These are phyloP conservation scores for Tylopilus vinaceipallidus DNA, from an alignment of 768 basidiomycete species.

Conservation along the genomic window DNA sequence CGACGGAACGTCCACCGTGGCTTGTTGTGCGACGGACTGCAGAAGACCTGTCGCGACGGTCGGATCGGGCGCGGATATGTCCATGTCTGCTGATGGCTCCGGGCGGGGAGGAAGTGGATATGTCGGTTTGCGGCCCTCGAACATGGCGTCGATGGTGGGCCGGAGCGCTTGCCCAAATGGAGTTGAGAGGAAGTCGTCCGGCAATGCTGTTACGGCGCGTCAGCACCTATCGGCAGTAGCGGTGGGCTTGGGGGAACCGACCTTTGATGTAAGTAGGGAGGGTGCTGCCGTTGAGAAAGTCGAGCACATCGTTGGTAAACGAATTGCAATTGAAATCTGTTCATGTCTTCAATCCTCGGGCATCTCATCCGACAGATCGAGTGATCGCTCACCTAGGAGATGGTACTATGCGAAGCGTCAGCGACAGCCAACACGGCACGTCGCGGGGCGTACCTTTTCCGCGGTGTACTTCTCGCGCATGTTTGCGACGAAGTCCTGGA, in stretches of 20 bases:
- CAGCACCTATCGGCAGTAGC: not conserved
- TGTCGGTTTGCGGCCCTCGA: slow-evolving; percentile 41
- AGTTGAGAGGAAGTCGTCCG: slow-evolving; percentile 82
- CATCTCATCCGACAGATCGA: not conserved
- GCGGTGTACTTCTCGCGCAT: slow-evolving; percentile 82
- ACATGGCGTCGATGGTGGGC: slow-evolving; percentile 93
- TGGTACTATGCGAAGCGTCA: slow-evolving; percentile 59
- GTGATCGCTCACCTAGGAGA: slow-evolving; percentile 56
- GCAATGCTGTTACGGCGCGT: slow-evolving; percentile 51
- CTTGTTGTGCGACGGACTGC: slow-evolving; percentile 55
- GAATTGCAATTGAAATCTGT: slow-evolving; percentile 94
- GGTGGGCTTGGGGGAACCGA: slow-evolving; percentile 19
- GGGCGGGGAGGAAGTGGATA: slow-evolving; percentile 32
- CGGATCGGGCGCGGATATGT: slow-evolving; percentile 38
- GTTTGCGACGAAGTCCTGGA: slow-evolving; percentile 76
- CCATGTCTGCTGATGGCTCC: slow-evolving; percentile 17
- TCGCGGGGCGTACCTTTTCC: slow-evolving; percentile 62
- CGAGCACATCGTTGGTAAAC: slow-evolving; percentile 86
- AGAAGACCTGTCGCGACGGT: slow-evolving; percentile 53
- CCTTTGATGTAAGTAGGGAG: slow-evolving; percentile 85
- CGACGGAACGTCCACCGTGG: slow-evolving; percentile 30
- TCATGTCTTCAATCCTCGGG: not conserved
- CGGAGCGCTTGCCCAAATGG: slow-evolving; percentile 84
- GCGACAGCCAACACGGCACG: not conserved
- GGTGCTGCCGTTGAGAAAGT: slow-evolving; percentile 79